phyloP scores from a whole-genome alignment of 345 rosid genomes.

The Arabis hirsuta region DNA sequence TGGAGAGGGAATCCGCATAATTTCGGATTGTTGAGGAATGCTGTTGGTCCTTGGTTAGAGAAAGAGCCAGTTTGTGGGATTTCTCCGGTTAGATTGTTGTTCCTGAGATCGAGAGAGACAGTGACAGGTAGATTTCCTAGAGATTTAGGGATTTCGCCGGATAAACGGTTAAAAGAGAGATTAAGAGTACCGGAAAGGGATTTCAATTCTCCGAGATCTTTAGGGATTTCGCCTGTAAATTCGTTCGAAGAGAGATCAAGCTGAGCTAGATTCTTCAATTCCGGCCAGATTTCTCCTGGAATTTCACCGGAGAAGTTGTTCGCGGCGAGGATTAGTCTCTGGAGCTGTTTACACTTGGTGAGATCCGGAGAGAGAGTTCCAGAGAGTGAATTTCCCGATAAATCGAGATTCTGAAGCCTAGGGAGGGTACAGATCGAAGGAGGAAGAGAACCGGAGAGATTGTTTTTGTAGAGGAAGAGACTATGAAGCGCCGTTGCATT shows the following conservation, averaged over 20 bases:
- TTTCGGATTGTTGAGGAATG: conserved; percentile 78
- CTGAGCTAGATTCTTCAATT: conserved; percentile 63
- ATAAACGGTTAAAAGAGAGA: conserved; percentile 75
- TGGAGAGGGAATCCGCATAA: conserved; percentile 96
- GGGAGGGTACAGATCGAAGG: conserved; percentile 78
- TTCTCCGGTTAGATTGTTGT: conserved; percentile 80
- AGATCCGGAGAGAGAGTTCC: conserved; percentile 68
- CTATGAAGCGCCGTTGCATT: conserved; percentile 93
- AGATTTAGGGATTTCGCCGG: conserved; percentile 77
- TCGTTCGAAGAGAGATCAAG: conserved; percentile 81
- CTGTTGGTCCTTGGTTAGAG: conserved; percentile 95
- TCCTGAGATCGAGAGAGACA: conserved; percentile 83
- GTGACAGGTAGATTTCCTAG: conserved; percentile 80
- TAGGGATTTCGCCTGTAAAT: conserved; percentile 70
- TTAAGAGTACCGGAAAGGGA: conserved; percentile 78
- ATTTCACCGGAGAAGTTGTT: conserved; percentile 71
- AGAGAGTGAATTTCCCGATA: conserved; percentile 75
- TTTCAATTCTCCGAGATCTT: conserved; percentile 72
- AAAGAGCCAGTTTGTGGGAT: conserved; percentile 95
- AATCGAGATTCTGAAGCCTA: conserved; percentile 84
- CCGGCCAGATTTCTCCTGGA: conserved; percentile 85
- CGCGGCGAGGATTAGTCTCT: conserved; percentile 68
- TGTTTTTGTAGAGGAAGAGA: conserved; percentile 76
- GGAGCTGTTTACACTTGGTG: conserved; percentile 74
- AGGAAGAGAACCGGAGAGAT: conserved; percentile 79